Conservation (phyloP, 1,284 basidiomycete species). For the Hymenochaete sp. region DNA sequence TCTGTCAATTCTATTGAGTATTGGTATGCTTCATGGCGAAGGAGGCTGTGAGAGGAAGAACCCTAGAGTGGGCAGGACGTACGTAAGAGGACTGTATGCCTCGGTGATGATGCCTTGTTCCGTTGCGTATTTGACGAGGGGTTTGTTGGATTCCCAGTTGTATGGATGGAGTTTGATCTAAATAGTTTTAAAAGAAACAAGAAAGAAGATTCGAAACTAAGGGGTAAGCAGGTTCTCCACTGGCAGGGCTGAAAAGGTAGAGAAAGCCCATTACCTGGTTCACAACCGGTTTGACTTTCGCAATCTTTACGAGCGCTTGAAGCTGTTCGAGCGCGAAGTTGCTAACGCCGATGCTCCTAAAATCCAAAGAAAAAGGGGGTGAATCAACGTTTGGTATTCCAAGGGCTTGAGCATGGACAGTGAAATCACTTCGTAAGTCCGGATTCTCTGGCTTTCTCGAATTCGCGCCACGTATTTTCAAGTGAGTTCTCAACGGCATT, state of each 20-base stretch:
- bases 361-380: conserved; percentile 1
- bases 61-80: conserved; percentile 19
- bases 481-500: conserved; percentile 36
- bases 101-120: conserved; percentile 61
- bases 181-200: neutral
- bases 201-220: neutral
- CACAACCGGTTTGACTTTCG: conserved; percentile 59
- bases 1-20: conserved; percentile 25
- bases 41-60: conserved; percentile 7
- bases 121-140: conserved; percentile 49
- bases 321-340: conserved; percentile 61
- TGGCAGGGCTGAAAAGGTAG: no score
- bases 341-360: conserved; percentile 73
- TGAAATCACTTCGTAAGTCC: conserved; percentile 47
- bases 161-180: conserved; percentile 67
- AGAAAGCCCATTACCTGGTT: conserved; percentile 50
- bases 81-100: conserved; percentile 64
- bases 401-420: neutral
- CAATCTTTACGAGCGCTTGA: conserved; percentile 46
- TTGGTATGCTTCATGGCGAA: neutral
- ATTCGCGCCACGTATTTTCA: conserved; percentile 52
- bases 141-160: conserved; percentile 46
- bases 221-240: no score
- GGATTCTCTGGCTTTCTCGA: conserved; percentile 54
- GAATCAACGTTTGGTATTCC: neutral